Base-by-base conservation (phyloP, 495 filamentous ascomycete species). In the Lophiostoma macrostomum region DNA sequence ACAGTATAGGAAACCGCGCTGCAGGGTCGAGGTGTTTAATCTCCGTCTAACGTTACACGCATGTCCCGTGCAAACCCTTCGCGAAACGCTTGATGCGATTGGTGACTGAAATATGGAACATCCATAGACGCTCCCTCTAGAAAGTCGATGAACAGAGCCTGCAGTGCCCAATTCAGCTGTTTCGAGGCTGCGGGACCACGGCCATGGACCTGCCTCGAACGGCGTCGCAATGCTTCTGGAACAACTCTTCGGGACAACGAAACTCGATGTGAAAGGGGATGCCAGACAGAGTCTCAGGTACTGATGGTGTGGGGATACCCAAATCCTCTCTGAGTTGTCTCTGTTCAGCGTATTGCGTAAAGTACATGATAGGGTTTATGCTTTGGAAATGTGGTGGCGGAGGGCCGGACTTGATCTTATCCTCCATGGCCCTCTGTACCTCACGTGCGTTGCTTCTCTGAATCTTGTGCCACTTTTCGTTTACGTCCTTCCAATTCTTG, bases 181-280 rank as follows among this genome's bases (percentile, higher is more conserved):
- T 40, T 22, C 19, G 23, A 14, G 42, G 34, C 19, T 16, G 43
- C 1, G 34, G 8, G 20, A 34, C 28, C 44, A 56, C 19, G n/a
- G 37, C 18, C 3, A 27, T 2, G 14, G 43, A 24, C n/a, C 36
- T 25, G 1, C 51, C 38, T 24, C 38, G 11, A 7, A 37, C 27
- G 22, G 45, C 18, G 1, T 14, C 18, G 29, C 46, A 40, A 22
- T 45, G 48, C 30, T 50, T 55, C 29, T 50, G 35, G 42, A 50
- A 49, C 16, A 50, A 27, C 46, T 56, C 51, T 28, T 56, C 51
- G 0, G 58, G 58, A 36, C 58, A 61, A 1, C 58, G 58, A 52
- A 61, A 61, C n/a, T 61, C 58, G n/a, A 61, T 35, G 25, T 56
- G 51, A 35, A 61, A 61, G 10, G 58, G 51, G 12, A 61, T 52